A percentile compares a stretch with the other conserved stretches of the same genome.
phyloP scores from a whole-genome alignment of 805 yeast genomes.

The Yarrowia sp. region DNA sequence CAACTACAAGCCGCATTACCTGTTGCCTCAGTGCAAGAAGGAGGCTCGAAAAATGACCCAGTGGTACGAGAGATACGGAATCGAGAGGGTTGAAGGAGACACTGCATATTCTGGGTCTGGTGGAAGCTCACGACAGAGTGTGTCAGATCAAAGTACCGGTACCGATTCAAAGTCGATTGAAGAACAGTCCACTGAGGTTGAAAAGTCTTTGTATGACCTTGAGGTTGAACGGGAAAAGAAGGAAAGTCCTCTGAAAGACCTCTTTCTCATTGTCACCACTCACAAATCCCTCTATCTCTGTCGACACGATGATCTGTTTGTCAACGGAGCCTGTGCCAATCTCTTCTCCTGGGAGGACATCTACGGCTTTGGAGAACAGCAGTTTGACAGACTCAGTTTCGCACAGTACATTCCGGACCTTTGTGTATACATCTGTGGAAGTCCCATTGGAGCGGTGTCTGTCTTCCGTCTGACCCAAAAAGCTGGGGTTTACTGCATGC shows the following conservation, averaged over 20 bases:
- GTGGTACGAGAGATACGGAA: slow-evolving; percentile 36
- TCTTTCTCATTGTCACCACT: slow-evolving; percentile 56
- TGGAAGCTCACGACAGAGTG: no score
- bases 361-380: slow-evolving; percentile 38
- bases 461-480: slow-evolving; percentile 45
- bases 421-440: slow-evolving; percentile 53
- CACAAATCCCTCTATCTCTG: slow-evolving; percentile 56
- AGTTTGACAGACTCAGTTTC: slow-evolving; percentile 48
- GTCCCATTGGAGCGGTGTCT: slow-evolving; percentile 42
- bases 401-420: slow-evolving; percentile 53
- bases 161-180: background rate
- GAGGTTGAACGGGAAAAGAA: slow-evolving; percentile 40
- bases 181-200: no score
- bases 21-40: slow-evolving; percentile 41
- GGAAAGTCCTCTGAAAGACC: slow-evolving; percentile 46
- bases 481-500: slow-evolving; percentile 54
- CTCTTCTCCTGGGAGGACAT: slow-evolving; percentile 53
- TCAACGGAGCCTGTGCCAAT: slow-evolving; percentile 57
- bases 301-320: slow-evolving; percentile 55
- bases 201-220: background rate
- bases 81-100: background rate
- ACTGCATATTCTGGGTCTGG: no score
- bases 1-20: slow-evolving; percentile 31
- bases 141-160: background rate
- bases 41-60: slow-evolving; percentile 29